Evolutionary conservation across 1,284 basidiomycete genomes (phyloP), one percentile per base, ranked within the genome.

Genomic region (Tilletia caries): DNA sequence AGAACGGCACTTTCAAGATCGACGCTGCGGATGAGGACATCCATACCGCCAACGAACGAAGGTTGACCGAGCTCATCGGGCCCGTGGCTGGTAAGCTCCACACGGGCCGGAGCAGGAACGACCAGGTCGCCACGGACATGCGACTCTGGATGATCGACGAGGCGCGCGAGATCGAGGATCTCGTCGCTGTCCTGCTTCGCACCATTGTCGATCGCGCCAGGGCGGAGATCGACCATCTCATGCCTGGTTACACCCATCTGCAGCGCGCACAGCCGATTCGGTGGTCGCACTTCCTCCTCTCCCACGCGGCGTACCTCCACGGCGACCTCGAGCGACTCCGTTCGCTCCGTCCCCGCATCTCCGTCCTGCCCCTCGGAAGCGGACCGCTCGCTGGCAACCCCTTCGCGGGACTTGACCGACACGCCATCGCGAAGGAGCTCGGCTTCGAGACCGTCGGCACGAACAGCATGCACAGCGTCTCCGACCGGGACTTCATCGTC

Each of bases 41-140:
- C 72, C 95, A 98, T 84, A 98, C 95, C n/a, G 96, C 96, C 70
- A 98, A 98, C 82, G 95, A 98, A 84, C 90, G 96, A 67, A 88
- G 95, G 37, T 85, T 98, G 76, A 92, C 90, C 75, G 95, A 98
- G 86, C 85, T 98, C 71, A 93, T 98, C 70, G 95, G 95, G 0
- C 71, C 79, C 64, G 82, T 83, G 15, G 84, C 83, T 10, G 83
- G 83, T 52, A 81, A 80, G 75, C 76, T 82, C 15, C 95, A 98
- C 84, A 98, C 96, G 0, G 96, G 95, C 46, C 89, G 95, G 69
- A 95, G 92, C 71, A 88, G 95, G 68, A 98, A 98, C 84, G 95
- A 98, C 83, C 95, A 98, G 84, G 95, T 97, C 71, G 94, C 94
- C 4, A 98, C 95, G 2, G 95, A 98, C 83, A 92, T 98, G 91